Percentiles rank a stretch among this genome's conserved stretches.
phyloP scores from a whole-genome alignment of 257 asterid species.

The Striga asiatica region DNA sequence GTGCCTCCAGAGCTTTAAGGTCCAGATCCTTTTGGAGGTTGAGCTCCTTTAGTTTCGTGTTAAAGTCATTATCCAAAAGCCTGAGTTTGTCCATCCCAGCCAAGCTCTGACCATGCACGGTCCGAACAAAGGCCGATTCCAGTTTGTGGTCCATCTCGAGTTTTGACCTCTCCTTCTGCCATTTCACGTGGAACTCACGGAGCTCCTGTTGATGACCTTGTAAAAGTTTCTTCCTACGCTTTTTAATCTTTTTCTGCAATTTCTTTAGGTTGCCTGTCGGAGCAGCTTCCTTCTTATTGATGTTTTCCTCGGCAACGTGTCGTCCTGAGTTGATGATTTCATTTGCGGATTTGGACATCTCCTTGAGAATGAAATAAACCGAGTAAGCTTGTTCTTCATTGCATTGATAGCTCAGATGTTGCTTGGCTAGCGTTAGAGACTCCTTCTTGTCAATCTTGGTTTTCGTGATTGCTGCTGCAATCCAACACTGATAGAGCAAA shows the following conservation, averaged over 20 bases:
- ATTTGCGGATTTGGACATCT: constrained; percentile 21
- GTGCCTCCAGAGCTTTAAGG: constrained; percentile 36
- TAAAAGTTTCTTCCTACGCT: constrained; percentile 42
- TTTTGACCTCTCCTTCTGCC: constrained; percentile 32
- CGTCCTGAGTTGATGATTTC: constrained; percentile 2
- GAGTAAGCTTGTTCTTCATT: constrained; percentile 38
- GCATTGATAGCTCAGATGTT: constrained; percentile 43
- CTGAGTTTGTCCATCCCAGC: constrained; percentile 32
- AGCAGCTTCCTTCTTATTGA: constrained; percentile 15
- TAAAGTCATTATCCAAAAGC: constrained; percentile 27
- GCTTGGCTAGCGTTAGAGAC: constrained; percentile 32
- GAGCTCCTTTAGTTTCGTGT: constrained; percentile 34
- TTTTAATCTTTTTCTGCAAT: constrained; percentile 28
- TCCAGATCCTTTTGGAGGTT: constrained; percentile 24
- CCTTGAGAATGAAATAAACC: constrained; percentile 43
- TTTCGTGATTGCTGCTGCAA: constrained; percentile 33
- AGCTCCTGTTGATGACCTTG: constrained; percentile 36
- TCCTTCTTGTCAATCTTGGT: constrained; percentile 40
- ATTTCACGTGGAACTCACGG: constrained; percentile 25
- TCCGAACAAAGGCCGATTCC: constrained; percentile 37
- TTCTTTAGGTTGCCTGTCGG: constrained; percentile 24
- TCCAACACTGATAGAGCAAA: constrained; percentile 49
- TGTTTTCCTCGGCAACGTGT: constrained; percentile 18
- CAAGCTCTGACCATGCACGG: constrained; percentile 30
- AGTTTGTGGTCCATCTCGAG: constrained; percentile 38